Evolutionary conservation across 306 rosid species (phyloP).

Genomic region (Hippophae tibetana): DNA sequence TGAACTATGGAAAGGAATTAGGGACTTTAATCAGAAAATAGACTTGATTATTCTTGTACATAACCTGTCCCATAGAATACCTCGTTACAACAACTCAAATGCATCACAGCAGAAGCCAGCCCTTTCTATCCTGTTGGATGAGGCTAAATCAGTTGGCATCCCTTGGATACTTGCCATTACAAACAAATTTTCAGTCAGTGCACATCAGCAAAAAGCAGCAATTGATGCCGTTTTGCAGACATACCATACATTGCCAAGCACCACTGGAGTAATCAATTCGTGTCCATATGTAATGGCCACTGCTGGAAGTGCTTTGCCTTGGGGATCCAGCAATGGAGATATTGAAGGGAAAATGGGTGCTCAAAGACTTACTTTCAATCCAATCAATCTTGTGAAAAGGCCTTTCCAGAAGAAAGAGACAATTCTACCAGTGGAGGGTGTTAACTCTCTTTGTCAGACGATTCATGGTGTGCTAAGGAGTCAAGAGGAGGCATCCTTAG

Average conservation of each 20-base stretch:
- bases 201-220: slow-evolving; percentile 75
- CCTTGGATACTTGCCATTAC: slow-evolving; percentile 98
- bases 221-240: slow-evolving; percentile 70
- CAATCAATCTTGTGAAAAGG: slow-evolving; percentile 55
- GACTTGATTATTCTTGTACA: slow-evolving; percentile 90
- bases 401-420: slow-evolving; percentile 75
- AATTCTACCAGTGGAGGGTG: slow-evolving; percentile 78
- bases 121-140: slow-evolving; percentile 75
- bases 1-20: slow-evolving; percentile 83
- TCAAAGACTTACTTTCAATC: slow-evolving; percentile 58
- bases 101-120: slow-evolving; percentile 57
- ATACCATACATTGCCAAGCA: slow-evolving; percentile 61
- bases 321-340: slow-evolving; percentile 44
- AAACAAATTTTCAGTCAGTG: slow-evolving; percentile 91
- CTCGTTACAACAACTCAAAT: slow-evolving; percentile 48
- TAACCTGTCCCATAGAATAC: slow-evolving; percentile 86
- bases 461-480: slow-evolving; percentile 45
- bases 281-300: slow-evolving; percentile 74
- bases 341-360: slow-evolving; percentile 37
- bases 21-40: slow-evolving; percentile 68
- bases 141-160: slow-evolving; percentile 90
- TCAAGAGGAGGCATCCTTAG: slow-evolving; percentile 74
- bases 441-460: slow-evolving; percentile 58
- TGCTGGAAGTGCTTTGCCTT: slow-evolving; percentile 54
- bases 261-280: slow-evolving; percentile 66